Percentiles rank a stretch among this genome's conserved stretches.
These are phyloP conservation scores for Physcia stellaris DNA, from an alignment of 495 filamentous ascomycete species.

Conservation along the genomic window DNA sequence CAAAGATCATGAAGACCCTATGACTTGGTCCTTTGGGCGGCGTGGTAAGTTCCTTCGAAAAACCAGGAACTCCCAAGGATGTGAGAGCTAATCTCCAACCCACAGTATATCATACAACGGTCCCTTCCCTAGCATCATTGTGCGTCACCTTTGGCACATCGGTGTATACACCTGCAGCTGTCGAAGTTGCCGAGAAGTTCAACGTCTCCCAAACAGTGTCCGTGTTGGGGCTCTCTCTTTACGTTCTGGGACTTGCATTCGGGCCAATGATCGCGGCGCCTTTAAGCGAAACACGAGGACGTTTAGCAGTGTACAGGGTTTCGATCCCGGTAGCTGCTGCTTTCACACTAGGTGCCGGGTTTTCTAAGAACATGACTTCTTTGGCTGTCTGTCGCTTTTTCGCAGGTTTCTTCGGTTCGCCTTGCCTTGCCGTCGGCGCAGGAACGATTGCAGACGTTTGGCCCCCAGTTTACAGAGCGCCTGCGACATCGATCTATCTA, in stretches of 20 bases:
- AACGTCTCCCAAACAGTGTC: conserved; percentile 34
- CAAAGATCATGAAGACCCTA: conserved; percentile 25
- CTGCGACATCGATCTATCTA: conserved; percentile 35
- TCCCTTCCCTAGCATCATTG: conserved; percentile 17
- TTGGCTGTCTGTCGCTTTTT: conserved; percentile 48
- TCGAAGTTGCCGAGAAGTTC: conserved; percentile 31
- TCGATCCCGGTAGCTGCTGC: conserved; percentile 40
- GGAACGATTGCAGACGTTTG: conserved; percentile 43
- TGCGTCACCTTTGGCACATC: conserved; percentile 35
- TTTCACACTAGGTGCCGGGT: conserved; percentile 48
- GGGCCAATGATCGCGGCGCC: conserved; percentile 47
- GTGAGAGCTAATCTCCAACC: too few relatives aligned
- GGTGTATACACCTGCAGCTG: conserved; percentile 34
- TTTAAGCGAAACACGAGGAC: conserved; percentile 41
- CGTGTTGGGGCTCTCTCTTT: conserved; percentile 40
- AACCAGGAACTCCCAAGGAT: too few relatives aligned
- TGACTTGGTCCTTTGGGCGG: conserved; percentile 22
- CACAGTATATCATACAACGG: conserved; percentile 15
- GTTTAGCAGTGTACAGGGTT: conserved; percentile 39
- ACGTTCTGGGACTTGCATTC: conserved; percentile 41
- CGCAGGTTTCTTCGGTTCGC: conserved; percentile 40
- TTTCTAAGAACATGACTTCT: conserved; percentile 39
- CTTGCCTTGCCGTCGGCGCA: conserved; percentile 38
- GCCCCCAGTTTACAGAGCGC: conserved; percentile 27
- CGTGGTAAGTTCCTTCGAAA: too few relatives aligned